Evolutionary conservation across 2,329 filamentous ascomycete species (phyloP).

Genomic region (Sarocladiaceae sp.): DNA sequence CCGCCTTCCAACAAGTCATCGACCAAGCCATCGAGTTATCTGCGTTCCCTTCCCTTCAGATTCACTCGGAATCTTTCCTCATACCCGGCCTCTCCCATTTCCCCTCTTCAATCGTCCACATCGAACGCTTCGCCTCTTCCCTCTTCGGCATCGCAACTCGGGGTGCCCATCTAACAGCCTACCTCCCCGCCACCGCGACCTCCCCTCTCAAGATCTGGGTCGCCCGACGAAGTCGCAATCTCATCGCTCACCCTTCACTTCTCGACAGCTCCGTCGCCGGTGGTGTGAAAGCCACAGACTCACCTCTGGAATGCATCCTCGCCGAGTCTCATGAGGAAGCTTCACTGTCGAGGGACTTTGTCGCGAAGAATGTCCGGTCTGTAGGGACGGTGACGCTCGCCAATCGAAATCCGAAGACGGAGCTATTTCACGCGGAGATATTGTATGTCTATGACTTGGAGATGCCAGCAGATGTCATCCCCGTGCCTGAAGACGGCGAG

Average conservation of each 20-base stretch:
- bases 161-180: constrained; percentile 64
- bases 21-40: constrained; percentile 30
- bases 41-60: constrained; percentile 33
- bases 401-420: constrained; percentile 22
- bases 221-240: constrained; percentile 58
- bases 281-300: constrained; percentile 64
- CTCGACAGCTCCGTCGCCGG: constrained; percentile 80
- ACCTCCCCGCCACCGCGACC: constrained; percentile 36
- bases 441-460: constrained; percentile 74
- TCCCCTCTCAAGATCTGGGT: constrained; percentile 63
- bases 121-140: constrained; percentile 59
- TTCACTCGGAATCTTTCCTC: constrained; percentile 39
- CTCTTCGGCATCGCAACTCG: constrained; percentile 66
- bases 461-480: constrained; percentile 52
- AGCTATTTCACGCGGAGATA: constrained; percentile 32
- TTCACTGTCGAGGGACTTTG: constrained; percentile 21
- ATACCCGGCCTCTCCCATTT: constrained; percentile 30
- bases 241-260: constrained; percentile 70
- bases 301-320: constrained; percentile 63
- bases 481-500: constrained; percentile 70
- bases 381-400: constrained; percentile 31
- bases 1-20: constrained; percentile 34
- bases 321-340: constrained; percentile 74
- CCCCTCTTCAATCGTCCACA: constrained; percentile 23
- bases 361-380: constrained; percentile 21